Evolutionary conservation across 768 basidiomycete genomes (phyloP).

Genomic region (Pisolithus marmoratus): DNA sequence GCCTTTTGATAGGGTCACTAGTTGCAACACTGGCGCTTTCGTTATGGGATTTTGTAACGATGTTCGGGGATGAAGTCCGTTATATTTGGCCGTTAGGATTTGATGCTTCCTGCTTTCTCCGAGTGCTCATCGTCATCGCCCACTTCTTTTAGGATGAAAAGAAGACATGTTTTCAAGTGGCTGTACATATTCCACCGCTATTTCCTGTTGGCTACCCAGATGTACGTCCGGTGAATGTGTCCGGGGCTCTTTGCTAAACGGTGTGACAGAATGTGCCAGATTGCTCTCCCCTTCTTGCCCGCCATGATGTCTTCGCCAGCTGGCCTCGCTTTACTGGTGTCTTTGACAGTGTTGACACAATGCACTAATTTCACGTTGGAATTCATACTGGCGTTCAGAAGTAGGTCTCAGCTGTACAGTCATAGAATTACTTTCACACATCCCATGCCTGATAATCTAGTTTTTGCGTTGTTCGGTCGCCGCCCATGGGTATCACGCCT

Average conservation of each 20-base stretch:
- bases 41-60: slow-evolving; percentile 2
- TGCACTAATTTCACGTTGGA: neutral
- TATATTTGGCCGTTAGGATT: slow-evolving; percentile 12
- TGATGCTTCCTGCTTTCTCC: neutral
- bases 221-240: too few relatives aligned
- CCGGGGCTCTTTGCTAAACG: too few relatives aligned
- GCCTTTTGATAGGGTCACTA: neutral
- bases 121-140: neutral
- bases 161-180: neutral
- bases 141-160: neutral
- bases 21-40: slow-evolving; percentile 4
- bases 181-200: neutral
- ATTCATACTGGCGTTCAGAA: neutral
- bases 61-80: slow-evolving; percentile 13
- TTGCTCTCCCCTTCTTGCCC: neutral
- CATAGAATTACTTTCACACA: neutral
- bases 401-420: neutral
- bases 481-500: neutral
- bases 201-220: too few relatives aligned
- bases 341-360: neutral
- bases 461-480: neutral
- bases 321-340: neutral
- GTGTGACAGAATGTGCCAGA: neutral
- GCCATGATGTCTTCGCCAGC: neutral
- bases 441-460: neutral